phyloP scores from a whole-genome alignment of 2,329 filamentous ascomycete genomes.

The Penicillium sp. region DNA sequence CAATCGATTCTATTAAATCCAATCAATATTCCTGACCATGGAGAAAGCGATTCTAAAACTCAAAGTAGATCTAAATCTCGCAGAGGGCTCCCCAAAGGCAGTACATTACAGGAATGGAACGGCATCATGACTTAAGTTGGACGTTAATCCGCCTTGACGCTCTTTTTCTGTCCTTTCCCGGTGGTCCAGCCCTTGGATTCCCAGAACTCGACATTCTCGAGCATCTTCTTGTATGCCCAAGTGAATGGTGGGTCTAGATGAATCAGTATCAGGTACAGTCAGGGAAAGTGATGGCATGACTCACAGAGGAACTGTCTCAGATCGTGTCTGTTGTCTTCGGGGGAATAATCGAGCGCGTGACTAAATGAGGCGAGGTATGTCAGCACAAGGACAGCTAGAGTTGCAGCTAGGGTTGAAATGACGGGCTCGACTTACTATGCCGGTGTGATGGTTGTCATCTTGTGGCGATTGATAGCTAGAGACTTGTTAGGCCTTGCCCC shows the following conservation, averaged over 20 bases:
- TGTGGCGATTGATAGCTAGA: slow-evolving; percentile 55
- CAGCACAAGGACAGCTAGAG: neutral
- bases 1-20: neutral
- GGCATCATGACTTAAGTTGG: neutral
- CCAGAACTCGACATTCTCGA: slow-evolving; percentile 50
- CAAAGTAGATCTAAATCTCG: neutral
- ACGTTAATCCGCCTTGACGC: slow-evolving; percentile 38
- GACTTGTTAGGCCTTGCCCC: neutral
- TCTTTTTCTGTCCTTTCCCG: slow-evolving; percentile 41
- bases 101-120: neutral
- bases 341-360: slow-evolving; percentile 57
- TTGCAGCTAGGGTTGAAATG: neutral
- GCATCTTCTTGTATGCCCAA: slow-evolving; percentile 55
- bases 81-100: neutral
- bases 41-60: neutral
- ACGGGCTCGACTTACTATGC: slow-evolving; percentile 41
- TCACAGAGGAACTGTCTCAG: slow-evolving; percentile 58
- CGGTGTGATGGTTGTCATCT: slow-evolving; percentile 43
- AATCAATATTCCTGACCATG: neutral
- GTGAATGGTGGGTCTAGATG: slow-evolving; percentile 43
- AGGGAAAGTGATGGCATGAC: slow-evolving; percentile 4
- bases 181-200: slow-evolving; percentile 44
- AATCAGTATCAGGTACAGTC: neutral
- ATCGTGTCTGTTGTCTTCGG: slow-evolving; percentile 64
- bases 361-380: neutral